A percentile compares a stretch with the other conserved stretches of the same genome.
phyloP scores from a whole-genome alignment of 352 stramenopile species.

The Phytopythium sindhum region DNA sequence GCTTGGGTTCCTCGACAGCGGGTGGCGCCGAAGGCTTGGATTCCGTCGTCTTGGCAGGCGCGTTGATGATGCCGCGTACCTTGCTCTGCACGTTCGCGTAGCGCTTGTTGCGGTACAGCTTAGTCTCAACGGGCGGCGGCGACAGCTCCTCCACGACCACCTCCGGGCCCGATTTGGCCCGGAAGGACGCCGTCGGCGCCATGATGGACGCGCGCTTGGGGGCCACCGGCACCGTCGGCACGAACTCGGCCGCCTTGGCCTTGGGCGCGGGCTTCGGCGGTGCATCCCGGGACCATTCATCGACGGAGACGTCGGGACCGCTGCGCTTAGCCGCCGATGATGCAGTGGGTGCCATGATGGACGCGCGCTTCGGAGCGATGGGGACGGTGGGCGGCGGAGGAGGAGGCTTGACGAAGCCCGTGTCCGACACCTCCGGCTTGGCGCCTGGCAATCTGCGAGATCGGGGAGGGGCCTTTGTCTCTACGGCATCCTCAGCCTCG shows the following conservation, averaged over 20 bases:
- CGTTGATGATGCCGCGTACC: constrained; percentile 28
- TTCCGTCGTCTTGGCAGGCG: constrained; percentile 6
- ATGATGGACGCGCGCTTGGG: constrained; percentile 31
- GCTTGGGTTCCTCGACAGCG: neutral
- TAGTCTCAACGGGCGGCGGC: constrained; percentile 5
- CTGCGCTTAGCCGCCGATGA: constrained; percentile 26
- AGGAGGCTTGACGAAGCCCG: constrained; percentile 21
- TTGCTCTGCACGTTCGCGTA: constrained; percentile 58
- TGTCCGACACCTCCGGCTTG: constrained; percentile 7
- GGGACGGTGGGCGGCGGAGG: constrained; percentile 20
- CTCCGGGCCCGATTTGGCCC: constrained; percentile 25
- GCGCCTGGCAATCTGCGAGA: neutral
- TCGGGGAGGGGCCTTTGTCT: neutral
- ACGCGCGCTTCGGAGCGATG: constrained; percentile 24
- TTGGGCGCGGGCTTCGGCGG: constrained; percentile 2
- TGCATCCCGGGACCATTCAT: constrained; percentile 2
- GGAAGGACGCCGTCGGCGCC: constrained; percentile 27
- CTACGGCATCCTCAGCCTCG: neutral
- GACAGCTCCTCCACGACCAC: neutral
- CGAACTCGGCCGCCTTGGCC: constrained; percentile 2
- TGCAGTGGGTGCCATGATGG: constrained; percentile 26
- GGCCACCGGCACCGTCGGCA: constrained; percentile 12
- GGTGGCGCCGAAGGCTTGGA: neutral
- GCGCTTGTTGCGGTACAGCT: constrained; percentile 27
- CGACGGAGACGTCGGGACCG: neutral